These are phyloP conservation scores for Metarhizium brunneum DNA, from an alignment of 2,329 filamentous ascomycete genomes.

Conservation along the genomic window DNA sequence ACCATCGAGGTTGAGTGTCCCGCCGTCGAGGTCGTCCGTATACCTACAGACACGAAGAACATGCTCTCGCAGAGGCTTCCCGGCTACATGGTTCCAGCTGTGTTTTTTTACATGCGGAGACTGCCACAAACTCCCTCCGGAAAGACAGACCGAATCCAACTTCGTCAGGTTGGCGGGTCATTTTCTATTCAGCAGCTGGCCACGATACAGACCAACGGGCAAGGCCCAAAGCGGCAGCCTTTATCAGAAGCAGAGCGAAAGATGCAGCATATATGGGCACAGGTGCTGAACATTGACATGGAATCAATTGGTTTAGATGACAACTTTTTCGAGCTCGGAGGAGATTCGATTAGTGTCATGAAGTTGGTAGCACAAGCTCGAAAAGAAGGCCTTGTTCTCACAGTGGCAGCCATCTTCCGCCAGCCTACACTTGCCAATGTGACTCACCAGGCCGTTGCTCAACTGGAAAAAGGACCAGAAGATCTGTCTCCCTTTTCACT, in stretches of 20 bases:
- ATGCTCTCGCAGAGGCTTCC: not conserved
- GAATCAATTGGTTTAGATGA: too few relatives aligned
- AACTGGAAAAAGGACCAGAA: too few relatives aligned
- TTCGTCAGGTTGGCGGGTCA: not conserved
- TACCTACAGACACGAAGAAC: not conserved
- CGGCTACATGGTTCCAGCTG: not conserved
- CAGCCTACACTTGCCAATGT: not conserved
- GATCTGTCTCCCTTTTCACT: too few relatives aligned
- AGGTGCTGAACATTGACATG: too few relatives aligned
- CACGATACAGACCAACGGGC: not conserved
- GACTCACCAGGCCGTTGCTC: too few relatives aligned
- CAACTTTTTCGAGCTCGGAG: conserved; percentile 3
- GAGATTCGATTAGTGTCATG: conserved; percentile 10
- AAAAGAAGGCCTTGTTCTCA: conserved; percentile 8
- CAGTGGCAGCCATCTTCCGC: conserved; percentile 16
- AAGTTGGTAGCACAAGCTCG: conserved; percentile 10
- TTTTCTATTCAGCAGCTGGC: not conserved
- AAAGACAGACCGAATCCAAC: not conserved
- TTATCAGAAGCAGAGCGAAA: too few relatives aligned
- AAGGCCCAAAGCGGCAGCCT: too few relatives aligned
- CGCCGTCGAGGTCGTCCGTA: not conserved
- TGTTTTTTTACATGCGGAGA: not conserved
- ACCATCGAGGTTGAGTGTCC: too few relatives aligned
- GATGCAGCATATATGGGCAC: too few relatives aligned
- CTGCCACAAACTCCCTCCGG: not conserved